These are phyloP conservation scores for Entomortierella lignicola DNA, from an alignment of 192 early-diverging fungal species.

Conservation along the genomic window DNA sequence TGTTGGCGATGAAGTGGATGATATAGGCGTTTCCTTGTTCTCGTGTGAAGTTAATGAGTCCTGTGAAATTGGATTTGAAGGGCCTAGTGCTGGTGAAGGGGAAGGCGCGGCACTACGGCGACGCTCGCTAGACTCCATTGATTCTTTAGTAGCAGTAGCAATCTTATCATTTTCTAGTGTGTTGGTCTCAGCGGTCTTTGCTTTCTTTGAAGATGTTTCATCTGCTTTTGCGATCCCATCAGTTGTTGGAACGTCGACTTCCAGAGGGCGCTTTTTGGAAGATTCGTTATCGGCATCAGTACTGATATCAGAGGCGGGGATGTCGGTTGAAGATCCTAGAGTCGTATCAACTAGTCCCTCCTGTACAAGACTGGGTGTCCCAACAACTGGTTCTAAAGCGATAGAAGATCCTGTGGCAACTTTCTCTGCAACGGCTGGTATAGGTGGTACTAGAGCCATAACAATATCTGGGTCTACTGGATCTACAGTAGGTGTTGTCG, in stretches of 20 bases:
- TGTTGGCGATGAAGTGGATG: slow-evolving; percentile 16
- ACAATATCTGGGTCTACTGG: slow-evolving; percentile 23
- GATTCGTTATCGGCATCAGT: not conserved
- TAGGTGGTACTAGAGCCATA: slow-evolving; percentile 14
- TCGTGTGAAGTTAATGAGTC: not conserved
- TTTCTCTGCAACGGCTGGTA: slow-evolving; percentile 5
- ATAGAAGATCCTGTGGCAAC: not conserved
- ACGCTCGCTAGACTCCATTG: slow-evolving; percentile 30
- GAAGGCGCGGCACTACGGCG: slow-evolving; percentile 40
- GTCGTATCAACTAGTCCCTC: slow-evolving; percentile 46
- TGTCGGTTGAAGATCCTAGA: not conserved
- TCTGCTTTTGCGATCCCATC: not conserved
- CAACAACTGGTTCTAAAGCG: slow-evolving; percentile 14
- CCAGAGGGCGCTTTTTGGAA: slow-evolving; percentile 27
- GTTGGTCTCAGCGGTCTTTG: slow-evolving; percentile 6
- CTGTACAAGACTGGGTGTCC: slow-evolving; percentile 12
- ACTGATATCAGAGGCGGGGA: not conserved
- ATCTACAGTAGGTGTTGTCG: slow-evolving; percentile 8
- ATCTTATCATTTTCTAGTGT: slow-evolving; percentile 4
- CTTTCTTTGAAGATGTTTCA: slow-evolving; percentile 8
- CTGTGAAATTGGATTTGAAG: slow-evolving; percentile 1
- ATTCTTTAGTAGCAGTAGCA: slow-evolving; percentile 20
- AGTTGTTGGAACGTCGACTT: not conserved
- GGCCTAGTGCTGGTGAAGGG: slow-evolving; percentile 32
- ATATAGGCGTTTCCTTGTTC: not conserved